Percentiles rank a stretch among this genome's conserved stretches.
Evolutionary conservation across 169 alveolate genomes (phyloP).

Genomic region (Eimeria acervulina): DNA sequence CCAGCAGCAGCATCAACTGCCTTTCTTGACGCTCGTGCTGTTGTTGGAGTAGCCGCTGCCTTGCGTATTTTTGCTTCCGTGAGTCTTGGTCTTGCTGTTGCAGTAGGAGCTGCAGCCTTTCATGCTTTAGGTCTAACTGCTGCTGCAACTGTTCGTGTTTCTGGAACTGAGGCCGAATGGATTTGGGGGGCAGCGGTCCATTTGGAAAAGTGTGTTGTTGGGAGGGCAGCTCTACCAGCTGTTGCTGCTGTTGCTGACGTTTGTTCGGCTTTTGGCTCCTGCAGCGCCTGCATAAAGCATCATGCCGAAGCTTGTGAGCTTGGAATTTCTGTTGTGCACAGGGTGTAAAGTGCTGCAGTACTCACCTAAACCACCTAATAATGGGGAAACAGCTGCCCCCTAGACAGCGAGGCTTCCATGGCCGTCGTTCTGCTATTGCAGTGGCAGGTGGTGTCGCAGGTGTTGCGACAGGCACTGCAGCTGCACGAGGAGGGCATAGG

Average conservation of each 20-base stretch:
- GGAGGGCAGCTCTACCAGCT: background rate
- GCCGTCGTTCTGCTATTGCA: background rate
- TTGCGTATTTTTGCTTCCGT: background rate
- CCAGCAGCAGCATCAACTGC: background rate
- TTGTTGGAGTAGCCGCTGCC: background rate
- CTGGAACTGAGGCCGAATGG: background rate
- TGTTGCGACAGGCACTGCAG: conserved; percentile 6
- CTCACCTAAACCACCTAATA: conserved; percentile 37
- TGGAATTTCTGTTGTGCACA: too few relatives aligned
- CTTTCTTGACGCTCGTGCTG: background rate
- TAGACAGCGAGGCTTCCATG: background rate
- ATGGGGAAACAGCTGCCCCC: conserved; percentile 17
- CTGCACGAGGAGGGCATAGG: background rate
- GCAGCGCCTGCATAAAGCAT: conserved; percentile 25
- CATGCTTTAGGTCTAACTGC: background rate
- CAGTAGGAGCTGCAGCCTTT: background rate
- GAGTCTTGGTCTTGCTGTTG: background rate
- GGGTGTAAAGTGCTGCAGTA: background rate
- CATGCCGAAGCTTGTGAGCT: background rate
- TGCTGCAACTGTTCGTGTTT: conserved; percentile 3
- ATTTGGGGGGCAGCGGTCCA: background rate
- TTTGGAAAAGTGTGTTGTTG: background rate
- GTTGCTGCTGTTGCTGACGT: background rate
- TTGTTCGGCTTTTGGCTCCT: background rate
- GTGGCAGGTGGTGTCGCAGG: conserved; percentile 2